Conservation (phyloP, 192 early-diverging fungal genomes). For the Backusella sp. region DNA sequence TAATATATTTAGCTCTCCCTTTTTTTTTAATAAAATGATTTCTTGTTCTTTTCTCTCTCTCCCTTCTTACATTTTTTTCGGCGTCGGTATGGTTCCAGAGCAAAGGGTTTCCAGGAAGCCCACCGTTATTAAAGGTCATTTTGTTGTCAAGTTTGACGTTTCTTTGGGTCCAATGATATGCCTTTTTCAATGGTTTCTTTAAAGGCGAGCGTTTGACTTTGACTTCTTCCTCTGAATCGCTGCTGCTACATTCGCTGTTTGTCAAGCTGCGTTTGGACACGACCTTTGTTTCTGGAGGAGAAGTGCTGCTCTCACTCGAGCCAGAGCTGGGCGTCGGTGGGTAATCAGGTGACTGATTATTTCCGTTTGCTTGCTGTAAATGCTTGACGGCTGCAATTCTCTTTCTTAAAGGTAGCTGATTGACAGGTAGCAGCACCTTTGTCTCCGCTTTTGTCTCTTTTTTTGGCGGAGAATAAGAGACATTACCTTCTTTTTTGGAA, state of each 20-base stretch:
- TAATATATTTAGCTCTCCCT: not conserved
- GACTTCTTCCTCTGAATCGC: not conserved
- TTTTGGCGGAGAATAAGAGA: constrained; percentile 7
- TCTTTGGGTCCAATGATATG: constrained; percentile 1
- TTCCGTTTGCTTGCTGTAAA: not conserved
- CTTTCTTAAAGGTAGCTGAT: constrained; percentile 7
- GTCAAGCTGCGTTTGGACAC: not conserved
- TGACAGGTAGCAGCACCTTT: not conserved
- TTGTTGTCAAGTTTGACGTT: not conserved
- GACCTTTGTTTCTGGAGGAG: not conserved
- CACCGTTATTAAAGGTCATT: constrained; percentile 1
- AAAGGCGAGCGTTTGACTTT: not conserved
- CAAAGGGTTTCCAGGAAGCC: constrained; percentile 8
- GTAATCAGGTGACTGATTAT: constrained; percentile 3
- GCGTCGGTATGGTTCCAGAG: constrained; percentile 1
- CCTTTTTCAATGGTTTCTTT: not conserved
- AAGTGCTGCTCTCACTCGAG: not conserved
- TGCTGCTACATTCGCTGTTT: not conserved
- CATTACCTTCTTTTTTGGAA: not conserved
- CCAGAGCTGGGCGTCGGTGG: constrained; percentile 2
- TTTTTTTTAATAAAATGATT: not conserved
- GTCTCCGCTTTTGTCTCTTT: not conserved
- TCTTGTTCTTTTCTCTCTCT: not conserved
- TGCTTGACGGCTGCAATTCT: not conserved
- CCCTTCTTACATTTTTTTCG: constrained; percentile 8